Base-by-base conservation (phyloP, 2,329 filamentous ascomycete genomes). In the Hymenoscyphus fraxineus region DNA sequence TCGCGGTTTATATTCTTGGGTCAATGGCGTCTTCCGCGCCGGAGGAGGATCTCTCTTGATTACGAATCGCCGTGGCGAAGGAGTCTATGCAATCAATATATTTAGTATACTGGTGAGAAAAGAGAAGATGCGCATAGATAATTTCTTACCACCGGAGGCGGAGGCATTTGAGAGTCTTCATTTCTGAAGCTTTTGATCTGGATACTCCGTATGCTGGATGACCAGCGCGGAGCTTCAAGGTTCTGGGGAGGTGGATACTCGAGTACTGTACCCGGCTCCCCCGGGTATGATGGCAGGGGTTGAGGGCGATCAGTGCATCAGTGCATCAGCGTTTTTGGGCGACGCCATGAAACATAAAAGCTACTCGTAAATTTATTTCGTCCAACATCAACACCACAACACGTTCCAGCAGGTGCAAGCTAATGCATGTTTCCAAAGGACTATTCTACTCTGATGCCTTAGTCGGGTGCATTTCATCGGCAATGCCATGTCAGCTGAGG, bases 61-160 rank as follows among this genome's bases (percentile, higher is more conserved):
- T 60, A 77, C 66, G 66, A 77, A 78, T 41, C 76, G 72, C 67
- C 76, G 75, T 0, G 76, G 76, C 9, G 76, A 77, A 9, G 76
- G 76, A 40, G 76, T 78, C 76, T 78, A 39, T 19, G 16, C 35
- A 35, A 63, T 10, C 9, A 22, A 22, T 10, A 51, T 51, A 10
- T 51, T 51, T 51, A 51, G 44, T 51, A 51, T 51, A 2, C 3
- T 22, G 44, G n/a, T 22, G 44, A 6, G 10, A 22, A 4, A 13
- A 51, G 44, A 51, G 10, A 51, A 27, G 7, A 22, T 51, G n/a
- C 22, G 9, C n/a, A 22, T 12, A 3, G 13, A 51, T 51, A 19
- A 5, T n/a, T 51, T 51, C 71, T 67, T 69, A 76, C 75, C 61
- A 72, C 69, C 44, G 73, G 74, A 47, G 74, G 73, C 64, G 74